Base-by-base conservation (phyloP, 495 filamentous ascomycete genomes). In the Mytilinidion resinicola region DNA sequence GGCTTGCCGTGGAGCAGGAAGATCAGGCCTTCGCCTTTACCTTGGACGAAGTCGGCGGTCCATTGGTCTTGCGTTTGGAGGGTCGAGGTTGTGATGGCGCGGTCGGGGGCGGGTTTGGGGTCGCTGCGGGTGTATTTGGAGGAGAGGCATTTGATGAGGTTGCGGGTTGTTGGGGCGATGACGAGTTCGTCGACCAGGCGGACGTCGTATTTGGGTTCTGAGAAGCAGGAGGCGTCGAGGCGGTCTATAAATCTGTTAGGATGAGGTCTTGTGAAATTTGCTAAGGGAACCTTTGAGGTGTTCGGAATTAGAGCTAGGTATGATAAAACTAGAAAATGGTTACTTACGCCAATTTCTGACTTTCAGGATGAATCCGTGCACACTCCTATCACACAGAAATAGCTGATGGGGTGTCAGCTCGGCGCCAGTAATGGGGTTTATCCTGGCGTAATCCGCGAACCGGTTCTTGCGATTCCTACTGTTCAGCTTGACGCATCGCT, bases 11-110 rank as follows among this genome's bases (percentile, higher is more conserved):
- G 61, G 6, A 66, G 43, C 1, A 66, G 41, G 37, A 63, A 51
- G 25, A 66, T 54, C 7, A 66, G 51, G 21, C 63, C 63, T 49
- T 60, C 55, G 25, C 63, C 63, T 53, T 66, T 66, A 19, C 57
- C 57, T 37, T 53, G 50, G 15, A 53, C 57, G 33, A 60, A 53
- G 25, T 60, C 57, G 34, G 51, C 34, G 14, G 34, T 1, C 51
- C 51, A 53, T 49, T 49, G 46, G 46, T 49, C 46, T 49, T 49
- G 46, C 15, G 19, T 49, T 19, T 49, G 21, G 9, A 25, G 19
- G 14, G 21, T 49, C 4, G 39, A 12, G 39, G 11, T 2, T 1
- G 39, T 14, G 17, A 1, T 17, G 39, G 17, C 17, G 12, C 3
- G 39, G 21, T 25, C 21, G 21, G 21, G 17, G 14, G 46, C 19